A percentile compares a stretch with the other conserved stretches of the same genome.
phyloP scores from a whole-genome alignment of 169 alveolate species.

The Miamiensis avidus region DNA sequence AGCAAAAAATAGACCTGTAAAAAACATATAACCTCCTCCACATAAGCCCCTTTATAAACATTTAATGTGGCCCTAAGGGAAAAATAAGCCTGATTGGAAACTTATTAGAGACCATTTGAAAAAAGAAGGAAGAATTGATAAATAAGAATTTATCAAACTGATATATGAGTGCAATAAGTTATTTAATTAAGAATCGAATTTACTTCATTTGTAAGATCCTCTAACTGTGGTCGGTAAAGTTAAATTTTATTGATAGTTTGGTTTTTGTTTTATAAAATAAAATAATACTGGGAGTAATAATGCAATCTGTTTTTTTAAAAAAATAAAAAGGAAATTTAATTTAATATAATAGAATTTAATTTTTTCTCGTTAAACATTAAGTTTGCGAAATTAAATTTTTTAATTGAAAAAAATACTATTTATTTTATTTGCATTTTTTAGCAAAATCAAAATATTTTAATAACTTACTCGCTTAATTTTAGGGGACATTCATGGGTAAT shows the following conservation, averaged over 20 bases:
- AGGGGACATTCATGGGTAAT: constrained; percentile 40
- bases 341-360: too few species aligned
- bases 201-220: constrained; percentile 50
- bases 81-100: constrained; percentile 51
- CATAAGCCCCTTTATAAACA: constrained; percentile 36
- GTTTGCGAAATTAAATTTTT: too few species aligned
- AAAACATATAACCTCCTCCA: constrained; percentile 50
- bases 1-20: constrained; percentile 38
- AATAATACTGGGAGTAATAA: too few species aligned
- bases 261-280: too few species aligned
- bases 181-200: constrained; percentile 39
- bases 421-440: too few species aligned
- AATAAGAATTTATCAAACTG: constrained; percentile 34
- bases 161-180: constrained; percentile 27
- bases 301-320: too few species aligned
- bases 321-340: too few species aligned
- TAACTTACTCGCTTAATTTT: too few species aligned
- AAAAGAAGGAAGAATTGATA: constrained; percentile 46
- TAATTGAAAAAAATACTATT: too few species aligned
- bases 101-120: constrained; percentile 36
- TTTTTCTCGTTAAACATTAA: too few species aligned
- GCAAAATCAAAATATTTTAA: too few species aligned
- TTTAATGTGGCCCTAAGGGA: constrained; percentile 43
- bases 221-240: constrained; percentile 48
- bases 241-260: too few species aligned